Evolutionary conservation across 768 basidiomycete species (phyloP), one percentile per base, ranked within the genome.

Genomic region (Hygrocybe punicea): DNA sequence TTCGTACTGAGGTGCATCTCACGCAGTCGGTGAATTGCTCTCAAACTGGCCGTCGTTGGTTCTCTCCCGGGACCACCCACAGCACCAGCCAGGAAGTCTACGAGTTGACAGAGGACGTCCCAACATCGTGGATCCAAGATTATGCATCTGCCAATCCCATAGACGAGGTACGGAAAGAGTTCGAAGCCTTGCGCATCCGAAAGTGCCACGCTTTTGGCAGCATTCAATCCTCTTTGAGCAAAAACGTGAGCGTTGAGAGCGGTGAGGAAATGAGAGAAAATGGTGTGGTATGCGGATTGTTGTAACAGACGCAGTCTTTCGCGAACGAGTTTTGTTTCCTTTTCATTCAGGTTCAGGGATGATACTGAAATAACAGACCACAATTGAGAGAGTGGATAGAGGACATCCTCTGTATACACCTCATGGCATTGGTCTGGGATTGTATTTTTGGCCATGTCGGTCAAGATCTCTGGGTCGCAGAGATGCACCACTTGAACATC

Each of bases 371-470:
- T 11, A 36, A 29, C 49, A 53, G 51, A 34, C 52, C 36, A 34
- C 48, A 62, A 48, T 44, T 57, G 47, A 2, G 62, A 51, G 29
- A 62, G 37, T 19, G 62, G 59, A 59, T 56, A 63, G 34, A 63
- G 51, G 34, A 63, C 57, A 33, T 54, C 49, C 24, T 63, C 59
- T 48, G 60, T 47, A 35, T 60, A 63, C n/a, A 56, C 47, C 23
- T 58, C 59, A 53, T 59, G 58, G 42, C 58, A 57, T 19, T 33
- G 48, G 19, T 33, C 44, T 24, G 62, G 62, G 37, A 63, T 63
- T 14, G 53, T 56, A 48, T 55, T 59, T 21, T 44, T 51, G 13
- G 62, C 62, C 59, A 63, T 56, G 54, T 60, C 57, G 16, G 21
- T 42, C 54, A 63, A 55, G 49, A 60, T 59, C 40, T 53, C 52